Evolutionary conservation across 2,329 filamentous ascomycete species (phyloP), one percentile per base, ranked within the genome.

Genomic region (Talaromyces sp.): DNA sequence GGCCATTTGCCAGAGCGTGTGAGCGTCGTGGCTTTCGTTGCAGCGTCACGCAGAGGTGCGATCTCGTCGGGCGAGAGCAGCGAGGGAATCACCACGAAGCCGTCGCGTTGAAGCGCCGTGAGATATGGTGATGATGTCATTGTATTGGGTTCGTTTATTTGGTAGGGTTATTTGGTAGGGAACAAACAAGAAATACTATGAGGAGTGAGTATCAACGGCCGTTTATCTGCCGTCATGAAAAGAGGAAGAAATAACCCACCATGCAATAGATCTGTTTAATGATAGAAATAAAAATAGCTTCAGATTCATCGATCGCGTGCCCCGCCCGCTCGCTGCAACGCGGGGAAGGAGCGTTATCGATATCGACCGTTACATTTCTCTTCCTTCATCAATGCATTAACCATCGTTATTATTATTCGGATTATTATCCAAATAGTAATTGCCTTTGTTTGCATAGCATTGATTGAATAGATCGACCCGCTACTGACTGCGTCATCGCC

Each of bases 1-100:
- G 90, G 90, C 92, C 92, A 96, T 65, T 82, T 71, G 42, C 91
- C 91, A n/a, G 79, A 68, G 65, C 90, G 86, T 50, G 90, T 89
- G 50, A 85, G 78, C 2, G 77, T 71, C 23, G 87, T 86, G n/a
- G 85, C 83, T 61, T 82, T 74, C 36, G 78, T 71, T 57, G 87
- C 85, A 50, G 87, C 87, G 59, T 73, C 70, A 68, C 87, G 88
- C 65, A 94, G 86, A 23, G 77, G 69, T 28, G 78, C 64, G 52
- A 95, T 79, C 63, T 87, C 80, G 18, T 76, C 61, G 2, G 81
- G 75, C 61, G 81, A 76, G 68, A 96, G 81, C 65, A 91, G 79
- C 40, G 83, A 83, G 47, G 85, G 87, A 69, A 95, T 82, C 61
- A 89, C 77, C 56, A 94, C 88, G 81, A 89, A 96, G 75, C 92